Evolutionary conservation across 2,329 filamentous ascomycete genomes (phyloP), one percentile per base, ranked within the genome.

Genomic region (Stachybotrys echinatus): DNA sequence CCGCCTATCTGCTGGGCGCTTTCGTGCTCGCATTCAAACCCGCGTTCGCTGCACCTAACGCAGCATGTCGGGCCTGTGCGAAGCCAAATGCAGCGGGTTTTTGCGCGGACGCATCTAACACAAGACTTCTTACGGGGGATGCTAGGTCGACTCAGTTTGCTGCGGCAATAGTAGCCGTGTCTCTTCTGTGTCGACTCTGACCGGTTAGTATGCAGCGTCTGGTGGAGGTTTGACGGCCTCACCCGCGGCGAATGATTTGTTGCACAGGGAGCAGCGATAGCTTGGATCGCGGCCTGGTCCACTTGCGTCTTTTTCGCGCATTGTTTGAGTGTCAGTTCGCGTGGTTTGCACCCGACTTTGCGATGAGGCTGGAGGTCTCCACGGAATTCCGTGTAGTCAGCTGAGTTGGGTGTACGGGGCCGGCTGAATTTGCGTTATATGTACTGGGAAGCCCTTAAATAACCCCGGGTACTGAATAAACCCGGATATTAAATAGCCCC

Each of bases 161-260:
- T 40, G 43, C 49, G 49, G 39, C 49, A 50, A 42, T 50, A 50
- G 23, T 50, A 50, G 37, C 22, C 27, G 44, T 50, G 49, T 43
- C 49, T 38, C 45, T 44, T 50, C 12, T n/a, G 45, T 17, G 49
- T 47, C 14, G 49, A 49, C 19, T 49, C 48, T 49, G 31, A 40
- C 5, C 18, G 46, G n/a, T 40, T 42, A 48, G 31, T 42, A 40
- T 40, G 31, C 17, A 45, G 19, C 18, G 5, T 6, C 42, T n/a
- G 18, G 42, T 14, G 18, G 20, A 45, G 42, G 7, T 20, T 43
- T 22, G 22, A n/a, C 22, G 6, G 42, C 19, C 42, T 22, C 22
- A 39, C 43, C 42, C 18, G 31, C 27, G 18, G 42, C 48, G 39
- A 49, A 49, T 12, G 40, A 18, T 38, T 45, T 49, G 14, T 45